Evolutionary conservation across 768 basidiomycete species (phyloP), one percentile per base, ranked within the genome.

Genomic region (Imleria badia): DNA sequence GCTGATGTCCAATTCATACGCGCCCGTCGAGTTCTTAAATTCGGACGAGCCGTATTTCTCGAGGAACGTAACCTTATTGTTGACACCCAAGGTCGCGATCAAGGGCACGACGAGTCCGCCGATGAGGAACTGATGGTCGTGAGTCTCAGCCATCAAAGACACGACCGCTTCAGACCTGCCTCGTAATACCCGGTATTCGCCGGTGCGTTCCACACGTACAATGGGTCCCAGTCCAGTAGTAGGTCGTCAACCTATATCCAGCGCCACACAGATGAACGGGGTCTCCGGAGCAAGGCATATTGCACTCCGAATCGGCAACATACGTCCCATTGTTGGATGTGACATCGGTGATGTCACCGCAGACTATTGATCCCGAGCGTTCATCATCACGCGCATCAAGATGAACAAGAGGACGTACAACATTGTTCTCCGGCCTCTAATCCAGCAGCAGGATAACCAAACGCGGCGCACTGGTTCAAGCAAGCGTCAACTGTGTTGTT

Each of bases 61-160:
- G 8, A 92, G 73, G 73, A 91, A 88, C 1, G 84, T 80, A 44
- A 91, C 84, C 64, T 91, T 92, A 75, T 87, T 84, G 74, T 91
- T 91, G 69, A 87, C 76, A 1, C 89, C 88, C 31, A 92, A 73
- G 0, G 89, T 91, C 4, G 86, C 82, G 35, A 90, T 81, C 53
- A 91, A 73, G 3, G 89, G 88, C 15, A 89, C 82, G 48, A 89
- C 76, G 31, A 89, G 76, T 3, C 89, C 89, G 0, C 73, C 72
- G 19, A 81, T 72, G 33, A 82, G 66, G 63, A 75, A 76, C 76
- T 80, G 46, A 17, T 31, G n/a, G 8, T 46, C 29, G 47, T 65
- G 23, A 59, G 45, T 13, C 19, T 17, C 19, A 17, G 7, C 3
- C 20, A 19, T 9, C 3, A 38, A 10, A 22, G 43, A 38, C n/a